Evolutionary conservation across 164 flowering plant genomes (phyloP), one percentile per base, ranked within the genome.

Genomic region (Nelumbo lutea): DNA sequence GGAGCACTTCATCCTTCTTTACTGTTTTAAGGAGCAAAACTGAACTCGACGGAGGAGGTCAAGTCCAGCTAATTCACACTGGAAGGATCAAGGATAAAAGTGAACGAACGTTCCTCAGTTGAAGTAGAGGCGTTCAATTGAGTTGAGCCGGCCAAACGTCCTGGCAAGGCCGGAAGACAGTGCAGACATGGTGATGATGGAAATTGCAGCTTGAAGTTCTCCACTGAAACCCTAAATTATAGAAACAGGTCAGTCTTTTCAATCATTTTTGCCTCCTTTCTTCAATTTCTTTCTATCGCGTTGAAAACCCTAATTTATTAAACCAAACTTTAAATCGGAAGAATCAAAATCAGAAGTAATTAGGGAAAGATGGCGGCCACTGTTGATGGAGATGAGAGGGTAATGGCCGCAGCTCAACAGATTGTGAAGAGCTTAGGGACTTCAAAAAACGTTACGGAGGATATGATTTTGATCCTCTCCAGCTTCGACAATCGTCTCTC

Each of bases 401-500:
- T 57, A 2, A 57, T 57, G 59, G 59, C 59, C 40, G 59, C 59
- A 15, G 59, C 59, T 57, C 59, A 57, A 8, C 4, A 57, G 39
- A 57, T 57, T 27, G 59, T 57, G 59, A 57, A 15, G 59, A 57
- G 59, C 40, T 57, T 57, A 57, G 59, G 59, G 9, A 57, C 59
- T 15, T 57, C 59, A 27, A 15, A 57, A 40, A 57, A 57, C 40
- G 59, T 57, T 57, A 57, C 59, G 8, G 59, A 57, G 39, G 59
- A 57, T 8, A 57, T 57, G 59, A 57, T 57, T 8, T 15, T 57
- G 27, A 57, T 57, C 59, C 59, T 57, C 59, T 57, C 59, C 11
- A 57, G 39, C 59, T 57, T 57, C 59, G 68, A 53, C 48, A 67
- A 68, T 38, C 48, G 63, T 40, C 55, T 68, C 52, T 75, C 68